Evolutionary conservation across 1,284 basidiomycete genomes (phyloP), one percentile per base, ranked within the genome.

Genomic region (Melampsora larici-populina): DNA sequence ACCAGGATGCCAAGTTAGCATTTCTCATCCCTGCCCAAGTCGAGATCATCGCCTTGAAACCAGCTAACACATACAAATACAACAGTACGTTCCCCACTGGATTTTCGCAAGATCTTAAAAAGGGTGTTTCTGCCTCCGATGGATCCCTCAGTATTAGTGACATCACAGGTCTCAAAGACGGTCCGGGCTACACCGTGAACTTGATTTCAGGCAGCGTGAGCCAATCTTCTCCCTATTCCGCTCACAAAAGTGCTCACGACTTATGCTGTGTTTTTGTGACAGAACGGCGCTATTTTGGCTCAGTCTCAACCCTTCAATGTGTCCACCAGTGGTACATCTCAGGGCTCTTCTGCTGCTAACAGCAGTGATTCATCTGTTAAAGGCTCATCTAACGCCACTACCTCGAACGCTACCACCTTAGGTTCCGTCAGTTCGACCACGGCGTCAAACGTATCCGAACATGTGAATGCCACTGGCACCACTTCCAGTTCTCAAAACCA

Each of bases 221-320:
- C 15, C 21, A 58, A 29, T 24, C n/a, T 58, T 24, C 7, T 13
- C n/a, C 6, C 8, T 24, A 43, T 13, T 1, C 6, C 6, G 40
- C 40, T 43, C 1, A 43, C 1, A 15, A 58, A 13, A n/a, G 7
- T 13, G 7, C 21, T 58, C 55, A 15, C 7, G 18, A 8, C 55
- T 58, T 24, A 7, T 58, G n/a, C 1, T 24, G 55, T 13, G 55
- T 5, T 24, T n/a, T 58, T 58, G 13, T 58, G 40, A 43, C 26
- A 58, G 55, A 58, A 58, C n/a, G 21, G n/a, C 26, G 55, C n/a
- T 7, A 58, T 58, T 18, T 58, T 58, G 55, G 55, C 55, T 29
- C 55, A 58, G 55, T 58, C 55, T 58, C 55, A 58, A 58, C 55
- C 55, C 18, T 58, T 58, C 55, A 58, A 58, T 29, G 55, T 58